A percentile compares a stretch with the other conserved stretches of the same genome.
These are phyloP conservation scores for Aspergillus brunneoviolaceus DNA, from an alignment of 2,329 filamentous ascomycete species.

Conservation along the genomic window DNA sequence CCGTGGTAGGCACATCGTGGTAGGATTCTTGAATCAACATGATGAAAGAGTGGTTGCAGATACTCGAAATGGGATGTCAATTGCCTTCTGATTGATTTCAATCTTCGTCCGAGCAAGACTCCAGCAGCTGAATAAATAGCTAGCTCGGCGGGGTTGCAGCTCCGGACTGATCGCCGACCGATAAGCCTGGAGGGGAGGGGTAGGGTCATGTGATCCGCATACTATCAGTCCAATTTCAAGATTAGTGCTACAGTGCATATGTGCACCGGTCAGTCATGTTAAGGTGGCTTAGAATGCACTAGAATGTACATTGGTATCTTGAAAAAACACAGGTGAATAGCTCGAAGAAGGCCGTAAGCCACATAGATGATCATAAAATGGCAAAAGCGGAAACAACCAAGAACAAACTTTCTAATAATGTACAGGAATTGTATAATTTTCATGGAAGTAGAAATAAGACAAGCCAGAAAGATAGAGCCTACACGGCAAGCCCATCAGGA, in stretches of 20 bases:
- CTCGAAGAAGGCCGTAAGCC: background rate
- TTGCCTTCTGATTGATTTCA: background rate
- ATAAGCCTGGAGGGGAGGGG: background rate
- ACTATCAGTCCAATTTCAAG: background rate
- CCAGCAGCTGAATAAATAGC: background rate
- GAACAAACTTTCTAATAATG: slow-evolving; percentile 24
- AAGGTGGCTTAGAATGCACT: background rate
- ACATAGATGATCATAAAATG: slow-evolving; percentile 2
- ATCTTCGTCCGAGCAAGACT: background rate
- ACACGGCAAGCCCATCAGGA: background rate
- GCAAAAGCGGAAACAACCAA: background rate
- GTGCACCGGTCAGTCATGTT: background rate
- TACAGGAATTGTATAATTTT: slow-evolving; percentile 24
- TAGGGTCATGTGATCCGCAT: background rate
- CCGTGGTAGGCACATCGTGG: slow-evolving; percentile 40
- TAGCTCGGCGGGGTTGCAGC: background rate
- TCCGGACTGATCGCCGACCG: background rate
- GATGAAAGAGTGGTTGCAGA: background rate
- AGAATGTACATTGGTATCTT: background rate
- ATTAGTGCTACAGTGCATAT: too few relatives aligned
- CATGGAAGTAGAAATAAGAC: background rate
- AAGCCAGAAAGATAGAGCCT: background rate
- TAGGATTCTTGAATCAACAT: slow-evolving; percentile 40
- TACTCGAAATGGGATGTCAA: background rate
- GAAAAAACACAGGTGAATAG: background rate